phyloP scores from a whole-genome alignment of 202 grass and related monocot species.

The Elaeis oleifera region DNA sequence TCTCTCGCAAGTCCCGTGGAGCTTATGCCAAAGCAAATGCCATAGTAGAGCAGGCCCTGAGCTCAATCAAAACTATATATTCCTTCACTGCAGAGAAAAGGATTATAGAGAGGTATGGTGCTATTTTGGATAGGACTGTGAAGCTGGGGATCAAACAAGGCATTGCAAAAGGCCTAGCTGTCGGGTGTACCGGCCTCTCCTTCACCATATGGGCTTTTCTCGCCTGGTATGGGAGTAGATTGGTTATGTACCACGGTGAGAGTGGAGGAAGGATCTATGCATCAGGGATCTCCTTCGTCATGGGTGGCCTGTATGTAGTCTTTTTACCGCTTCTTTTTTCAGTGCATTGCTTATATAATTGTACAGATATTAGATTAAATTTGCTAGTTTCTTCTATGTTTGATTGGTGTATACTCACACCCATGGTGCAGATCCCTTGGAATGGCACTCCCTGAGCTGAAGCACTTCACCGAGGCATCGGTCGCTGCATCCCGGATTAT shows the following conservation, averaged over 20 bases:
- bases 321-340: slow-evolving; percentile 2
- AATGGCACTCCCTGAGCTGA: slow-evolving; percentile 92
- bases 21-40: slow-evolving; percentile 69
- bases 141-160: slow-evolving; percentile 89
- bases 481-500: slow-evolving; percentile 72
- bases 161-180: slow-evolving; percentile 80
- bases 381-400: neutral
- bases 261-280: slow-evolving; percentile 90
- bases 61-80: slow-evolving; percentile 85
- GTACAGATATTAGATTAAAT: neutral
- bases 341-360: neutral
- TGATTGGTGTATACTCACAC: too few species aligned
- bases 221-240: slow-evolving; percentile 79
- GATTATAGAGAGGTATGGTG: slow-evolving; percentile 63
- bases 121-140: slow-evolving; percentile 59
- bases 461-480: slow-evolving; percentile 91
- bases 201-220: slow-evolving; percentile 96
- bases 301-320: slow-evolving; percentile 82
- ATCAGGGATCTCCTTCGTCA: slow-evolving; percentile 87
- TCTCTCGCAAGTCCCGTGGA: slow-evolving; percentile 43
- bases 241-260: slow-evolving; percentile 78
- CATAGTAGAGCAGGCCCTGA: slow-evolving; percentile 66
- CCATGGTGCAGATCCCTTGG: slow-evolving; percentile 67
- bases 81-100: slow-evolving; percentile 89
- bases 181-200: slow-evolving; percentile 73